Percentiles rank a stretch among this genome's conserved stretches.
Conservation (phyloP, 805 yeast species). For the Candida mattraensis region DNA sequence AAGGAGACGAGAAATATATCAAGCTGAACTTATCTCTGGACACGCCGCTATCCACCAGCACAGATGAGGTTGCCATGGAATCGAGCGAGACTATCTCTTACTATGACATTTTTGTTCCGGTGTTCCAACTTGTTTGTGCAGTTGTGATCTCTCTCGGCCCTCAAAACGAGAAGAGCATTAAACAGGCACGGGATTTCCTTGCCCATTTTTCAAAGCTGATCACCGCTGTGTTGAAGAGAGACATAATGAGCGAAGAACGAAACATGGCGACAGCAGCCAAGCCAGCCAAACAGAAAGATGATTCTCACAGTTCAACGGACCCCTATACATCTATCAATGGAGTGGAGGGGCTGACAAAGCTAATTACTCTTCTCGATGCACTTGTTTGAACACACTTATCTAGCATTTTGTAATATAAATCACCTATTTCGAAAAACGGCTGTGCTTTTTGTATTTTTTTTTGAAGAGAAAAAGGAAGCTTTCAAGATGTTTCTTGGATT, state of each 20-base stretch:
- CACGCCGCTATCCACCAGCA: slow-evolving; percentile 42
- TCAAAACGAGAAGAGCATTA: slow-evolving; percentile 58
- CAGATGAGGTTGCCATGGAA: slow-evolving; percentile 20
- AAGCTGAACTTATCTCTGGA: slow-evolving; percentile 52
- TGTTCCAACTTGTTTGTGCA: slow-evolving; percentile 70
- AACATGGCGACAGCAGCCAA: background rate
- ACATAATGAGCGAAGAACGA: slow-evolving; percentile 14
- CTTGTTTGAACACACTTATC: no score
- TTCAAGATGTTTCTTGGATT: slow-evolving; percentile 1
- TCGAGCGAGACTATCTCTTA: slow-evolving; percentile 42
- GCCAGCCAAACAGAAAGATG: background rate
- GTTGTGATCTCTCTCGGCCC: slow-evolving; percentile 75
- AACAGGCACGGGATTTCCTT: slow-evolving; percentile 52
- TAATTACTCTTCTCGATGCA: slow-evolving; percentile 31
- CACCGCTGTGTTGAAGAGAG: slow-evolving; percentile 46
- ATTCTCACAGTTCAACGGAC: no score
- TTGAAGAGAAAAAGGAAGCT: no score
- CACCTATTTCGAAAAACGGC: background rate
- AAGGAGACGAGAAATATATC: slow-evolving; percentile 29
- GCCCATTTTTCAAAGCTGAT: slow-evolving; percentile 53
- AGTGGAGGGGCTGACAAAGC: slow-evolving; percentile 24
- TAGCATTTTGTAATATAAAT: no score
- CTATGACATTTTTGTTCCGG: slow-evolving; percentile 68
- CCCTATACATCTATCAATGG: slow-evolving; percentile 19
- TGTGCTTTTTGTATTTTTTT: background rate